phyloP scores from a whole-genome alignment of 257 asterid species.

The Solanum pimpinellifolium region DNA sequence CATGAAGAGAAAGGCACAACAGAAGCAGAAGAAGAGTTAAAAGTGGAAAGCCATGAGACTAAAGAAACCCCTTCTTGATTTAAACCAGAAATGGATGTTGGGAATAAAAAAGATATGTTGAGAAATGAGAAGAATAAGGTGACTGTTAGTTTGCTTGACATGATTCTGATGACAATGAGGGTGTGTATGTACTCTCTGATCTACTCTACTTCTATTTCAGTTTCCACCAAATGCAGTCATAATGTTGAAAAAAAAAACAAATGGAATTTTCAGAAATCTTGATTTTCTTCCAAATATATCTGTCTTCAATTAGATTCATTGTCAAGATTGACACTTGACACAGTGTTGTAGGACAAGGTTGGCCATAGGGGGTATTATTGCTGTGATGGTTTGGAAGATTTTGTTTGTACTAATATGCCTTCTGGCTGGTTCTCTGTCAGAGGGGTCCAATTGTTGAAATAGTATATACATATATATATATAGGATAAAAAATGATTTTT shows the following conservation, averaged over 20 bases:
- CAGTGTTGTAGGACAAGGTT: not conserved
- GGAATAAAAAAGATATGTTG: conserved; percentile 9
- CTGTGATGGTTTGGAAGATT: not conserved
- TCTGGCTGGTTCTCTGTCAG: not conserved
- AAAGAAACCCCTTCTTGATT: conserved; percentile 56
- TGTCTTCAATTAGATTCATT: not conserved
- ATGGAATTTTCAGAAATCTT: not conserved
- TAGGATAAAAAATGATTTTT: not conserved
- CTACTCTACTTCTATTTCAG: conserved; percentile 10
- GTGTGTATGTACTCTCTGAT: not conserved
- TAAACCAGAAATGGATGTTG: conserved; percentile 28
- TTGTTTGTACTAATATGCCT: conserved; percentile 1
- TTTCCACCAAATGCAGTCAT: too few relatives aligned
- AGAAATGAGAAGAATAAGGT: conserved; percentile 30
- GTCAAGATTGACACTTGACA: not conserved
- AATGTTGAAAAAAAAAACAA: not conserved
- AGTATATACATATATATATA: not conserved
- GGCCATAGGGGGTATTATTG: not conserved
- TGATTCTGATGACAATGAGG: conserved; percentile 13
- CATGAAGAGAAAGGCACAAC: conserved; percentile 43
- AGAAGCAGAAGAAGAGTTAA: conserved; percentile 44
- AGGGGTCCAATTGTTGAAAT: not conserved
- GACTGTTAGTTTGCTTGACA: conserved; percentile 24
- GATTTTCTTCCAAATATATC: not conserved
- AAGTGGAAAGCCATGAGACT: conserved; percentile 52